phyloP scores from a whole-genome alignment of 768 basidiomycete species.

The Daedaleopsis nitida region DNA sequence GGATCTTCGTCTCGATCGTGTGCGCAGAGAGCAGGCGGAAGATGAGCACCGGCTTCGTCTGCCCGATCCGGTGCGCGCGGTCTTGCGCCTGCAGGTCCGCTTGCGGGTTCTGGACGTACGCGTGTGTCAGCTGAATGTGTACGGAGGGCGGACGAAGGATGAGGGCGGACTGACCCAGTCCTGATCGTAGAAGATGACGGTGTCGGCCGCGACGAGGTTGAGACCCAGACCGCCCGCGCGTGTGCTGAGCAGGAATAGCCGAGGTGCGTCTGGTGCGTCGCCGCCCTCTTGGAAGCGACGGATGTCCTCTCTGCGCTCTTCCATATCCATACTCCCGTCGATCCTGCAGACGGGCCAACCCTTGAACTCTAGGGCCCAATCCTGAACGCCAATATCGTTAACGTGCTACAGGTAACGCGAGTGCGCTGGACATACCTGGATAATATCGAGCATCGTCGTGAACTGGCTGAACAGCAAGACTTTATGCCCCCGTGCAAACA shows the following conservation, averaged over 20 bases:
- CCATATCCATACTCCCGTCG: constrained; percentile 83
- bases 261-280: constrained; percentile 60
- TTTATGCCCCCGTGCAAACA: constrained; percentile 82
- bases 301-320: constrained; percentile 85
- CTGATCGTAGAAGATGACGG: constrained; percentile 92
- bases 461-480: constrained; percentile 92
- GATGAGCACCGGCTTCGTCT: constrained; percentile 87
- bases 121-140: neutral
- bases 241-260: constrained; percentile 79
- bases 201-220: constrained; percentile 82
- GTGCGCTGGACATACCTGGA: constrained; percentile 60
- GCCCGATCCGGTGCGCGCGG: constrained; percentile 94
- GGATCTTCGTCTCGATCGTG: constrained; percentile 90
- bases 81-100: constrained; percentile 98
- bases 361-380: constrained; percentile 88
- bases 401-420: neutral
- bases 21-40: constrained; percentile 86
- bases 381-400: constrained; percentile 42
- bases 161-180: constrained; percentile 69
- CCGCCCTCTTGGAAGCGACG: constrained; percentile 77
- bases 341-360: constrained; percentile 86
- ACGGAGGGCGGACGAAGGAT: neutral
- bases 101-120: constrained; percentile 72
- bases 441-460: constrained; percentile 93
- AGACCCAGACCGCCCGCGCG: constrained; percentile 80